Conservation (phyloP, 2,329 filamentous ascomycete species). For the Microcyclosporella mali region DNA sequence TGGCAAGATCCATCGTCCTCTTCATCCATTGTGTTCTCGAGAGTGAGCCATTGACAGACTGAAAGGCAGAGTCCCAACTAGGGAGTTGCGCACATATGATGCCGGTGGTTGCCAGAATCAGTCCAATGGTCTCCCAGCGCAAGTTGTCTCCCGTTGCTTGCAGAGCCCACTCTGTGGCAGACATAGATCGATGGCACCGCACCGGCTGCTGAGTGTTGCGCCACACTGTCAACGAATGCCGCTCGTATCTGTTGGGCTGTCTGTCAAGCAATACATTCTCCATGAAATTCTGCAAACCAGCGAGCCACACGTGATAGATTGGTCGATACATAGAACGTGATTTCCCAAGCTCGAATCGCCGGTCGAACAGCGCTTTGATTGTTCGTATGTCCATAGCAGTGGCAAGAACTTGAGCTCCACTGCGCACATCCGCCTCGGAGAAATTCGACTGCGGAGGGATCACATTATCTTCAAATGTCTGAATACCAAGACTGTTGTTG, state of each 20-base stretch:
- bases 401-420: slow-evolving; percentile 12
- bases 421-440: slow-evolving; percentile 9
- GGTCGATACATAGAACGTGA: slow-evolving; percentile 11
- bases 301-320: slow-evolving; percentile 19
- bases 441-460: slow-evolving; percentile 8
- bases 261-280: slow-evolving; percentile 9
- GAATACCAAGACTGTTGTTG: slow-evolving; percentile 17
- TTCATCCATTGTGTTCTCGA: neutral
- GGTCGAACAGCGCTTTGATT: slow-evolving; percentile 8
- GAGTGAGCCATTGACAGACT: neutral
- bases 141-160: slow-evolving; percentile 32
- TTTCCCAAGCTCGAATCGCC: slow-evolving; percentile 10
- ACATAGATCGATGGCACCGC: slow-evolving; percentile 26
- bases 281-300: slow-evolving; percentile 11
- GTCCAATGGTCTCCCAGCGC: slow-evolving; percentile 38
- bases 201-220: slow-evolving; percentile 33
- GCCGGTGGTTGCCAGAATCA: slow-evolving; percentile 30
- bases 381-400: slow-evolving; percentile 8
- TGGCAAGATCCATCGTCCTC: slow-evolving; percentile 4
- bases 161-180: slow-evolving; percentile 31
- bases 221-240: slow-evolving; percentile 30
- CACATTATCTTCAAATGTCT: slow-evolving; percentile 2
- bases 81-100: slow-evolving; percentile 21
- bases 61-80: slow-evolving; percentile 18
- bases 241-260: slow-evolving; percentile 26